These are phyloP conservation scores for Zymoseptoria ardabiliae DNA, from an alignment of 2,329 filamentous ascomycete genomes.

Conservation along the genomic window DNA sequence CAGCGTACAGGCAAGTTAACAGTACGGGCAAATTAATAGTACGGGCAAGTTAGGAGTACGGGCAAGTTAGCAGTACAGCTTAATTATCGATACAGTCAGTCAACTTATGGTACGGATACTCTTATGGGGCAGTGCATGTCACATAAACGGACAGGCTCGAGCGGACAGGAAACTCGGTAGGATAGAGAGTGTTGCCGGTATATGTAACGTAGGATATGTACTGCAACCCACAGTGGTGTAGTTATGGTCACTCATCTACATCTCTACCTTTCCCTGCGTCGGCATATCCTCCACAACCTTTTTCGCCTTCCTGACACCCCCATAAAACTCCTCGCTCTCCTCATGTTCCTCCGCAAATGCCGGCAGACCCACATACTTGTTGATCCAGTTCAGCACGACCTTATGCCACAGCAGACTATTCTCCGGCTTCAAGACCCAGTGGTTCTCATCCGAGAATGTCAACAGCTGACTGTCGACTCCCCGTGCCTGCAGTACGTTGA, in stretches of 20 bases:
- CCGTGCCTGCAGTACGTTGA: constrained; percentile 73
- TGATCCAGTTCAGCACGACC: constrained; percentile 73
- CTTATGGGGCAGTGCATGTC: no score
- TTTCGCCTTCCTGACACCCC: constrained; percentile 23
- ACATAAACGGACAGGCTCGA: no score
- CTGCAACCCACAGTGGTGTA: no score
- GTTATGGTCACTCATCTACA: background rate
- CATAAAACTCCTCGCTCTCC: constrained; percentile 24
- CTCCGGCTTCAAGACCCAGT: constrained; percentile 85
- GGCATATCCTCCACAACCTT: constrained; percentile 18
- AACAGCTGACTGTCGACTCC: constrained; percentile 71
- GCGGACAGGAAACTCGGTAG: no score
- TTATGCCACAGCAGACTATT: constrained; percentile 87
- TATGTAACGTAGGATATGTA: no score
- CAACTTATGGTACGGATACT: no score
- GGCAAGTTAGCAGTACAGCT: no score
- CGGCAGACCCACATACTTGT: constrained; percentile 49
- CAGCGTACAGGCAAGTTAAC: no score
- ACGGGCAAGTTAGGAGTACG: no score
- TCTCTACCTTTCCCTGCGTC: constrained; percentile 18
- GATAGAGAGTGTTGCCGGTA: no score
- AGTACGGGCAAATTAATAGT: no score
- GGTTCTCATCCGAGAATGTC: constrained; percentile 72
- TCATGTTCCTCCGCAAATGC: constrained; percentile 33
- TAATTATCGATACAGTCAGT: no score